Evolutionary conservation across 768 basidiomycete genomes (phyloP).

Genomic region (Pisolithus marmoratus): DNA sequence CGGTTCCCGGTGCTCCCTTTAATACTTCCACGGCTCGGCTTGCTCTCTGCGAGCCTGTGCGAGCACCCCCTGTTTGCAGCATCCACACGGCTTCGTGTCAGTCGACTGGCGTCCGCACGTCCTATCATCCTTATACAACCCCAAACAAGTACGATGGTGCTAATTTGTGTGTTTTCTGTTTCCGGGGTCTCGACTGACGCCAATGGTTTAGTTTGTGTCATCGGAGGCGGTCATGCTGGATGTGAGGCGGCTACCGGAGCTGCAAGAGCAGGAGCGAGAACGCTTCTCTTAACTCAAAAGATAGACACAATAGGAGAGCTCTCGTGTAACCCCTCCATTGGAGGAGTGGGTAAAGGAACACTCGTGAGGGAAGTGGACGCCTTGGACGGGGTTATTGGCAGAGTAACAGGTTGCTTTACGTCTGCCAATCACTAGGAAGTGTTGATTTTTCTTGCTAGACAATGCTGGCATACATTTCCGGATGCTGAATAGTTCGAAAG

Average conservation of each 20-base stretch:
- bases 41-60: too few species aligned
- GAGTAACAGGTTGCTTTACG: conserved; percentile 58
- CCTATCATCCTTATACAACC: not conserved
- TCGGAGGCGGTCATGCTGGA: conserved; percentile 91
- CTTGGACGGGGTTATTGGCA: conserved; percentile 80
- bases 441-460: conserved; percentile 39
- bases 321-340: conserved; percentile 90
- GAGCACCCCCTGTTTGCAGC: not conserved
- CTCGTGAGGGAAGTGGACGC: conserved; percentile 91
- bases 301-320: conserved; percentile 76
- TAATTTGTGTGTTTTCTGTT: conserved; percentile 1
- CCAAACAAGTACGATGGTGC: conserved; percentile 21
- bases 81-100: not conserved
- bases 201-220: conserved; percentile 60
- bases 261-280: conserved; percentile 77
- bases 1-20: too few species aligned
- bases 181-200: conserved; percentile 37
- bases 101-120: not conserved
- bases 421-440: not conserved
- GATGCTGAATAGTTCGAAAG: conserved; percentile 79
- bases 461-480: conserved; percentile 87
- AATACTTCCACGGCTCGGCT: too few species aligned
- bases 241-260: conserved; percentile 88
- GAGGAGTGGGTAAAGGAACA: conserved; percentile 89
- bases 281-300: conserved; percentile 76